Conservation (phyloP, 169 alveolate genomes). For the Plasmodium inui region DNA sequence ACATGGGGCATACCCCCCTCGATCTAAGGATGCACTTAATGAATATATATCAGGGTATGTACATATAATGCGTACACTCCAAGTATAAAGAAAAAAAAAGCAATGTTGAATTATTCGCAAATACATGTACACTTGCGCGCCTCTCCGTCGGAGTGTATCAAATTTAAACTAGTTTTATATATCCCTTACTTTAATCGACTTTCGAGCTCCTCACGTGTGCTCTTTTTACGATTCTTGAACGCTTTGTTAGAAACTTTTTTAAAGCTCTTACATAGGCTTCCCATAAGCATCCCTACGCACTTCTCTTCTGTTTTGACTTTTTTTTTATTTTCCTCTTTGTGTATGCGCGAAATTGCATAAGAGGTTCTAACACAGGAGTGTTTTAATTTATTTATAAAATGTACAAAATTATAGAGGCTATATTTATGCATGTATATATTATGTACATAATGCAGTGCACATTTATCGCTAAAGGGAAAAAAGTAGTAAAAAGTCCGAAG, state of each 20-base stretch:
- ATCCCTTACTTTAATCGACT: background rate
- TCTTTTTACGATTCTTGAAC: background rate
- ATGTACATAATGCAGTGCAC: background rate
- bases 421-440: background rate
- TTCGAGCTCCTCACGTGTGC: background rate
- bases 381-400: background rate
- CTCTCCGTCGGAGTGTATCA: background rate
- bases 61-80: background rate
- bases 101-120: constrained; percentile 53
- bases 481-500: background rate
- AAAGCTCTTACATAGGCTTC: background rate
- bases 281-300: background rate
- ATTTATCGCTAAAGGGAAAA: background rate
- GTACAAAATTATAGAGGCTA: background rate
- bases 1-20: background rate
- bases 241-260: background rate
- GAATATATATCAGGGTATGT: background rate
- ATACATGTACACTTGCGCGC: constrained; percentile 5
- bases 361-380: background rate
- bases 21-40: constrained; percentile 6
- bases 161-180: background rate
- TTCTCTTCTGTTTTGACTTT: background rate
- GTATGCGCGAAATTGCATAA: background rate
- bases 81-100: background rate
- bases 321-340: background rate